These are phyloP conservation scores for Pelagomonas calceolata DNA, from an alignment of 108 stramenopile genomes.

Conservation along the genomic window DNA sequence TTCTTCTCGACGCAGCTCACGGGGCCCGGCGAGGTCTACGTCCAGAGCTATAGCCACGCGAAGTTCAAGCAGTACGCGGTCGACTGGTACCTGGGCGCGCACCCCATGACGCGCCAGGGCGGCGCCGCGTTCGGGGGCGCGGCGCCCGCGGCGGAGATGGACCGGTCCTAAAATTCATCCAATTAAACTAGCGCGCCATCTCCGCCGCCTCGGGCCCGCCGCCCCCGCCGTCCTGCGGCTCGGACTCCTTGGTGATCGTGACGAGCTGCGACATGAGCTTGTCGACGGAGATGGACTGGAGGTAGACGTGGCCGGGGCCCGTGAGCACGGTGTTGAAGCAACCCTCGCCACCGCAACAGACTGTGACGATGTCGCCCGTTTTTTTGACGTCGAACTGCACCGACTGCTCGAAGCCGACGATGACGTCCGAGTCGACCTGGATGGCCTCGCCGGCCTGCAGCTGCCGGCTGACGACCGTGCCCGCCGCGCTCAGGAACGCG, in stretches of 20 bases:
- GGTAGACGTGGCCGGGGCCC: conserved; percentile 8
- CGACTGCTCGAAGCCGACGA: conserved; percentile 17
- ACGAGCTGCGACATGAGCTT: conserved; percentile 4
- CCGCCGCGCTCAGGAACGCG: conserved; percentile 32
- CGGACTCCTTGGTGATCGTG: background rate
- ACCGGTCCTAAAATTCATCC: background rate
- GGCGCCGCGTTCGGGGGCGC: too few species aligned
- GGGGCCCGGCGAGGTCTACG: conserved; percentile 40
- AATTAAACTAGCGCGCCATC: background rate
- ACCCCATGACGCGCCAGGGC: background rate
- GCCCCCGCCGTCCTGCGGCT: background rate
- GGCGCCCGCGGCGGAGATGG: background rate
- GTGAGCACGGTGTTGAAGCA: conserved; percentile 6
- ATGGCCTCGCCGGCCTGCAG: conserved; percentile 11
- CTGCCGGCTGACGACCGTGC: conserved; percentile 7
- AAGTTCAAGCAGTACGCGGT: background rate
- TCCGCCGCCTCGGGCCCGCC: background rate
- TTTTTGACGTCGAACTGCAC: conserved; percentile 6
- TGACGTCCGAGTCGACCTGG: conserved; percentile 8
- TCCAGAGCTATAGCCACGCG: background rate
- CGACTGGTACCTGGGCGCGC: background rate
- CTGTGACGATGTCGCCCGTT: background rate
- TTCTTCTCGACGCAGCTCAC: conserved; percentile 41
- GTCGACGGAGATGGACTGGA: conserved; percentile 10
- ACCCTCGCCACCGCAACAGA: conserved; percentile 16